Percentiles rank a stretch among this genome's conserved stretches.
These are phyloP conservation scores for Diplosphaera chodatii DNA, from an alignment of 139 green algal genomes.

Conservation along the genomic window DNA sequence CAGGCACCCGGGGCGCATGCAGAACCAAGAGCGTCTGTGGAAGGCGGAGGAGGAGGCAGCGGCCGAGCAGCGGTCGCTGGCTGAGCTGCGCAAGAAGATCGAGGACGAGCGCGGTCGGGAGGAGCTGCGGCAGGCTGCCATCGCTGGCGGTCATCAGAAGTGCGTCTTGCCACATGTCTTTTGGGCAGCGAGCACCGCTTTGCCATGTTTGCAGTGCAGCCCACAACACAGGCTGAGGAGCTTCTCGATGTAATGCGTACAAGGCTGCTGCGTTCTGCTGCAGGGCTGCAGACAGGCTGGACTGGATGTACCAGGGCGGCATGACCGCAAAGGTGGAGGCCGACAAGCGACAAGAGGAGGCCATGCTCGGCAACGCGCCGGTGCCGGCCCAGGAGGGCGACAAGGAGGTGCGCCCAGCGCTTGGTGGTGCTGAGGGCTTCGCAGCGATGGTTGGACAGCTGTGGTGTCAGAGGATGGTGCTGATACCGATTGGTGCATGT, in stretches of 20 bases:
- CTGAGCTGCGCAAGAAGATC: conserved; percentile 82
- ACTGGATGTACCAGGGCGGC: conserved; percentile 94
- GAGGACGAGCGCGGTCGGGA: conserved; percentile 73
- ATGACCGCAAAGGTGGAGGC: conserved; percentile 71
- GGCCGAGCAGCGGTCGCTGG: conserved; percentile 73
- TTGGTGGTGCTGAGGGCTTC: no score
- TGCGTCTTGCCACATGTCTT: no score
- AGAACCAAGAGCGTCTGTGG: conserved; percentile 87
- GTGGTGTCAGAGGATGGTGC: no score
- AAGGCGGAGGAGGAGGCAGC: conserved; percentile 77
- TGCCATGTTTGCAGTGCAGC: no score
- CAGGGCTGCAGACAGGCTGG: conserved; percentile 68
- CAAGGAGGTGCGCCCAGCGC: conserved; percentile 8
- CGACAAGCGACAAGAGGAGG: conserved; percentile 58
- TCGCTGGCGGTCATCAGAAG: conserved; percentile 50
- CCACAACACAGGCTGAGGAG: no score
- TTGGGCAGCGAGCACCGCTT: no score
- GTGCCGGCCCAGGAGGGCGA: conserved; percentile 21
- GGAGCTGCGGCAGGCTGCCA: conserved; percentile 66
- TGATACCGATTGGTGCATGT: no score
- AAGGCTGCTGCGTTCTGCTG: no score
- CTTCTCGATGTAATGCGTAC: no score
- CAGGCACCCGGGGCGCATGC: no score
- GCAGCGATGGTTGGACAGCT: no score
- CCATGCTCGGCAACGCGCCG: conserved; percentile 55